Evolutionary conservation across 176 grass and related monocot genomes (phyloP), one percentile per base, ranked within the genome.

Genomic region (Miscanthus lutarioriparius): DNA sequence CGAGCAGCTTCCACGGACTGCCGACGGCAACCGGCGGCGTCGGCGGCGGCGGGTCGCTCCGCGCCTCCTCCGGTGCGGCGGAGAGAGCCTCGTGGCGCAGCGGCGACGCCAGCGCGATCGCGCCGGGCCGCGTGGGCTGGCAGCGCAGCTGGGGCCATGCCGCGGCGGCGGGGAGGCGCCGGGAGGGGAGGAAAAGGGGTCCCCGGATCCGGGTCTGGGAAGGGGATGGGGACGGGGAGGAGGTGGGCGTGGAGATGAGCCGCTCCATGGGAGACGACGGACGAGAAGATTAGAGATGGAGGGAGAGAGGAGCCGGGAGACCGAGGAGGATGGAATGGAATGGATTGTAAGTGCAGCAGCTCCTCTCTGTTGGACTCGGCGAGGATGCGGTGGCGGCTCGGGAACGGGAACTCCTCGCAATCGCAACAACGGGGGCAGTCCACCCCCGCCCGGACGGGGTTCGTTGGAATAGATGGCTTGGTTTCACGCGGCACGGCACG

Each of bases 191-290:
- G 37, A 26, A 4, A 7, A 62, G 74, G 45, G 74, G 48, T 67
- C 88, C 64, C 61, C 33, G 84, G 84, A 90, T 83, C 68, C 88
- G 61, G 67, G 67, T 0, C 12, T 19, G 80, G 15, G 41, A 9
- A 1, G 43, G 73, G 49, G 41, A 5, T 8, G 20, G 48, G 86
- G 23, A 36, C 0, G 88, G 22, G 7, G 79, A 70, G 73, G 84
- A 16, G 58, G 62, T 12, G 6, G 88, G 43, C 80, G 58, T 69
- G 79, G 91, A 90, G 84, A 93, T 88, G 67, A 93, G 85, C 82
- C 85, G 88, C 74, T 93, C 88, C 91, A 93, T 90, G 67, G 64
- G 35, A 48, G 70, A 26, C 72, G 80, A 13, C 37, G 74, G 4
- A 58, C 14, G 15, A 41, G 64, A 38, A 44, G 45, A 70, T 33